These are phyloP conservation scores for Hydnum rufescens DNA, from an alignment of 768 basidiomycete species.

Conservation along the genomic window DNA sequence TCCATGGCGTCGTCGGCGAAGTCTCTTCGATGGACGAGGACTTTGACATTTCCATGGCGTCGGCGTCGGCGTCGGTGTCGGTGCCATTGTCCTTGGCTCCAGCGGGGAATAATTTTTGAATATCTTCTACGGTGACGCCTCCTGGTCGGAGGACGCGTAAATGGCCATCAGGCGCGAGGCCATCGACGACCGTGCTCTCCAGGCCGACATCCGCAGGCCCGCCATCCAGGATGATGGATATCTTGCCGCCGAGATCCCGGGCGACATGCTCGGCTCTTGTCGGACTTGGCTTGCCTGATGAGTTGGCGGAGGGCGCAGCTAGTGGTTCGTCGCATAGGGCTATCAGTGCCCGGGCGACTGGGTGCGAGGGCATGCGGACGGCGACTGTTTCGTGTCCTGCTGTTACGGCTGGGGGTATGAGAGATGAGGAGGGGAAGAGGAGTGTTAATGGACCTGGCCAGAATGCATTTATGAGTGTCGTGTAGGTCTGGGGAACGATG, in stretches of 20 bases:
- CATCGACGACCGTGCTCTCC: conserved; percentile 93
- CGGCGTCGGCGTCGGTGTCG: neutral
- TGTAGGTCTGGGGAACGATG: conserved; percentile 41
- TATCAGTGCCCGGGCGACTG: conserved; percentile 79
- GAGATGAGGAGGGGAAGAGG: conserved; percentile 48
- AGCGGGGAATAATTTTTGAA: conserved; percentile 37
- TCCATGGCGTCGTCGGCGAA: conserved; percentile 51
- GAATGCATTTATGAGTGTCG: conserved; percentile 56
- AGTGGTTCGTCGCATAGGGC: conserved; percentile 51
- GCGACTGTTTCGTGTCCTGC: conserved; percentile 68
- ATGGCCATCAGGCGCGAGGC: conserved; percentile 47
- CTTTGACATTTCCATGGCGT: too few species aligned
- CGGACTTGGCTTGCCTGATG: conserved; percentile 84
- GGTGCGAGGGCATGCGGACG: conserved; percentile 86
- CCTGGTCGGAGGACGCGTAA: conserved; percentile 79
- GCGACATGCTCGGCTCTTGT: conserved; percentile 74
- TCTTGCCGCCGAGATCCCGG: conserved; percentile 51
- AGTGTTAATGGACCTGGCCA: conserved; percentile 94
- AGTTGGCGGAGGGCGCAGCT: conserved; percentile 90
- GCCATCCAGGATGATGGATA: conserved; percentile 75
- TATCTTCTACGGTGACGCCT: conserved; percentile 77
- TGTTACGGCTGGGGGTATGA: conserved; percentile 57
- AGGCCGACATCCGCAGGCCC: conserved; percentile 76
- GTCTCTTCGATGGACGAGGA: conserved; percentile 65
- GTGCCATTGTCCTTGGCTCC: conserved; percentile 18